A percentile compares a stretch with the other conserved stretches of the same genome.
phyloP scores from a whole-genome alignment of 495 filamentous ascomycete species.

The Penicillium herquei region DNA sequence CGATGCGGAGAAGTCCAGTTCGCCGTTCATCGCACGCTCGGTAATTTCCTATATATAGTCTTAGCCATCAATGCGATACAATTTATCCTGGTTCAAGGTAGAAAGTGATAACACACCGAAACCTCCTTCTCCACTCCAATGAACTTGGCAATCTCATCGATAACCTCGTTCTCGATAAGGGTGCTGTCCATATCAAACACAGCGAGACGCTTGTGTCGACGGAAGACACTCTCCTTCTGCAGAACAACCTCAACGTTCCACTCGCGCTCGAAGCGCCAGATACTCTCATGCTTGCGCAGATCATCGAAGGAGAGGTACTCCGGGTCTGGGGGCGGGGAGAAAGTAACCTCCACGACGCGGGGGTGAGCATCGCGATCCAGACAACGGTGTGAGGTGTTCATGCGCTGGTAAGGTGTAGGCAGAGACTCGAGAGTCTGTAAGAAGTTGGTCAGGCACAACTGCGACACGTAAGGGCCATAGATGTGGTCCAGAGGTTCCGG shows the following conservation, averaged over 20 bases:
- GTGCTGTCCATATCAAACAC: conserved; percentile 99
- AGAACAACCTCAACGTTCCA: conserved; percentile 84
- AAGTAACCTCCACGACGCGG: conserved; percentile 65
- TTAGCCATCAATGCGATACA: background rate
- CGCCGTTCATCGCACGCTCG: conserved; percentile 89
- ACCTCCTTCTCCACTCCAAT: conserved; percentile 71
- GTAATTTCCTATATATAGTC: conserved; percentile 62
- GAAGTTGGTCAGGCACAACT: conserved; percentile 79
- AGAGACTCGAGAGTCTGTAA: conserved; percentile 72
- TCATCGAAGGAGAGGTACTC: conserved; percentile 67
- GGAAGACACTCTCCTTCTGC: conserved; percentile 68
- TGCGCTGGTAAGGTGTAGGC: conserved; percentile 56
- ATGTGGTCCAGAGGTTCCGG: conserved; percentile 71
- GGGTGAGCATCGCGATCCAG: conserved; percentile 62
- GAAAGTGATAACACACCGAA: conserved; percentile 39
- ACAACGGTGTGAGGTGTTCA: conserved; percentile 67
- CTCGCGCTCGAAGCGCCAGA: conserved; percentile 79
- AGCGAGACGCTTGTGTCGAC: conserved; percentile 73
- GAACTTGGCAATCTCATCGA: conserved; percentile 85
- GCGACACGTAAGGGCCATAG: conserved; percentile 74
- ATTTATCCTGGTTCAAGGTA: background rate
- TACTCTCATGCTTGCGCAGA: conserved; percentile 72
- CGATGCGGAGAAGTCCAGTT: conserved; percentile 86
- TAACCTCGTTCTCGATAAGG: conserved; percentile 92
- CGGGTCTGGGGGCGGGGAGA: conserved; percentile 65